phyloP scores from a whole-genome alignment of 805 yeast species.

The Metschnikowia sp. region DNA sequence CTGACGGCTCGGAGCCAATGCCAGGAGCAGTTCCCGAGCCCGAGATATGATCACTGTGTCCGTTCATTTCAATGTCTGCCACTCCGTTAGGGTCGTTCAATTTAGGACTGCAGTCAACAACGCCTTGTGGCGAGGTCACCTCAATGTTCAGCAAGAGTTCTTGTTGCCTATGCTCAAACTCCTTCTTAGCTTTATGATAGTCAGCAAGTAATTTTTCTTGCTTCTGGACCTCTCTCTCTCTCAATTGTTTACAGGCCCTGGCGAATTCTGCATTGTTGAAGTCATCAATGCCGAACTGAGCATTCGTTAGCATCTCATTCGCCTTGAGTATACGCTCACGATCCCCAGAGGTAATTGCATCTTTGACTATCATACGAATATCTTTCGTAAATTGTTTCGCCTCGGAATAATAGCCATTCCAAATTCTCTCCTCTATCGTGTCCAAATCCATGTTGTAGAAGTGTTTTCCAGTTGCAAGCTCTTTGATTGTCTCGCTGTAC shows the following conservation, averaged over 20 bases:
- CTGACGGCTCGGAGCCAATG: background rate
- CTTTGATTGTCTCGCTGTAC: slow-evolving; percentile 74
- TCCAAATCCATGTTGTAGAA: slow-evolving; percentile 91
- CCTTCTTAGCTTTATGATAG: slow-evolving; percentile 27
- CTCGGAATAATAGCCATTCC: slow-evolving; percentile 95
- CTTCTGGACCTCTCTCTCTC: slow-evolving; percentile 59
- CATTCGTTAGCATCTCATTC: slow-evolving; percentile 93
- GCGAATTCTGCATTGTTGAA: slow-evolving; percentile 69
- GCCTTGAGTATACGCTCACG: slow-evolving; percentile 80
- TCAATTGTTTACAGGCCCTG: slow-evolving; percentile 71
- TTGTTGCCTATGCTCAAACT: slow-evolving; percentile 19
- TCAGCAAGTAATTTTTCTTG: slow-evolving; percentile 43
- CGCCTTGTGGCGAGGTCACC: background rate
- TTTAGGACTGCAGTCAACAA: background rate
- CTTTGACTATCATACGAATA: slow-evolving; percentile 77
- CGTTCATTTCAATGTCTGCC: background rate
- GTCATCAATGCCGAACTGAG: slow-evolving; percentile 93
- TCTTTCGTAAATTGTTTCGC: slow-evolving; percentile 88
- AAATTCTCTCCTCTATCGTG: slow-evolving; percentile 86
- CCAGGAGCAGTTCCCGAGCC: background rate
- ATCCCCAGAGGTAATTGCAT: slow-evolving; percentile 70
- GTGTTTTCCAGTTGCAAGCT: slow-evolving; percentile 65
- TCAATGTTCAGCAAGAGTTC: slow-evolving; percentile 5
- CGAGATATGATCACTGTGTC: background rate
- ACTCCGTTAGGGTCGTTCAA: background rate